Evolutionary conservation across 805 yeast genomes (phyloP).

Genomic region (Yamadazyma kitorensis): DNA sequence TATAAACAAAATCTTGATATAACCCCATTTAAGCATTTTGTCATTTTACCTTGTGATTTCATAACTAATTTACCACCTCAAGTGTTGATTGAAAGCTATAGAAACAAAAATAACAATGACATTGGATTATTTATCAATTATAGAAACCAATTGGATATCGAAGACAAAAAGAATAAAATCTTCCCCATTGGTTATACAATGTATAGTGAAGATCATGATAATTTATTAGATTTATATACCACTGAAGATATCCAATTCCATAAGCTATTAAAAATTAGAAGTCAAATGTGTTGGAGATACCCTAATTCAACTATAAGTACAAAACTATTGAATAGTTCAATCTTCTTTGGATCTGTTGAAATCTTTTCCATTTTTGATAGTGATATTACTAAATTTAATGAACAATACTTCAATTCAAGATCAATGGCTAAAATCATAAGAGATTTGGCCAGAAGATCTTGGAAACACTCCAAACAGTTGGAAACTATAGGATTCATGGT

Average conservation of each 20-base stretch:
- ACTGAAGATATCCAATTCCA: constrained; percentile 66
- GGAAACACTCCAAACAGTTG: constrained; percentile 66
- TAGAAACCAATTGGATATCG: constrained; percentile 67
- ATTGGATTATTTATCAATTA: constrained; percentile 77
- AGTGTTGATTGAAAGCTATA: constrained; percentile 75
- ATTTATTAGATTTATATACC: constrained; percentile 69
- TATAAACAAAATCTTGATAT: constrained; percentile 30
- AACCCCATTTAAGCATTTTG: constrained; percentile 39
- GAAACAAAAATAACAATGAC: constrained; percentile 66
- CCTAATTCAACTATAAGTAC: constrained; percentile 79
- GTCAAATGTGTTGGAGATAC: constrained; percentile 86
- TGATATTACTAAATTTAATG: constrained; percentile 31
- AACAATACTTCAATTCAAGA: constrained; percentile 39
- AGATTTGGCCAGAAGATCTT: constrained; percentile 86
- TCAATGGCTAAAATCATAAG: constrained; percentile 70
- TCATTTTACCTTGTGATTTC: constrained; percentile 92
- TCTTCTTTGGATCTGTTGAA: constrained; percentile 44
- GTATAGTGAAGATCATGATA: constrained; percentile 51
- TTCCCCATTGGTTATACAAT: constrained; percentile 67
- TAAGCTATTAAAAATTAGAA: constrained; percentile 72
- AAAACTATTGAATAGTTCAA: constrained; percentile 68
- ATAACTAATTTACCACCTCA: constrained; percentile 91
- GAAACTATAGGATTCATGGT: constrained; percentile 69
- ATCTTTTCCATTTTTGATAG: constrained; percentile 50
- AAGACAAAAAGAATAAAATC: constrained; percentile 64